Evolutionary conservation across 176 grass and related monocot species (phyloP), one percentile per base, ranked within the genome.

Genomic region (Phragmites australis): DNA sequence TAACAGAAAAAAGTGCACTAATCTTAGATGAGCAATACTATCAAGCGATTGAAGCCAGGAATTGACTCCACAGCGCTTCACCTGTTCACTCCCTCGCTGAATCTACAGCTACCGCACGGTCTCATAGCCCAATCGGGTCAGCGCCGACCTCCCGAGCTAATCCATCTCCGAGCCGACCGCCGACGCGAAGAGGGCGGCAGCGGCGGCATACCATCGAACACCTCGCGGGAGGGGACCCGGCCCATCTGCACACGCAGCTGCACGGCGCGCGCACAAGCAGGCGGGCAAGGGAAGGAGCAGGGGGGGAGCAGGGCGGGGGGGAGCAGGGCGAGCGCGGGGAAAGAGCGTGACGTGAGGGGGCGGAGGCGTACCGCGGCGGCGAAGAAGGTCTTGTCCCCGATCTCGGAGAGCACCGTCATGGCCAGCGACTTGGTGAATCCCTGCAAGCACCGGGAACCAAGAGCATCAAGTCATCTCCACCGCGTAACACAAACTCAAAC

Each of bases 361-460:
- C 23, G 23, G 15, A 16, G 42, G 55, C 34, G 68, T 85, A 98
- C 97, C 79, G 97, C 97, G n/a, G 97, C 97, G 26, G 93, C 89
- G 81, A 99, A 99, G 86, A 99, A 99, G 51, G 97, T 99, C 89
- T 99, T 99, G 83, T 99, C 97, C 56, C 97, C 97, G 84, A 99
- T 94, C 90, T 99, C 97, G 21, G 97, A 93, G 19, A 99, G 79
- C 66, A 91, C 86, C 19, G 97, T 99, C 97, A 99, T 93, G 49
- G 88, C 93, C 60, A 99, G 84, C 82, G 96, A 99, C 90, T 99
- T 99, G 53, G 93, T 93, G 75, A 99, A 89, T 56, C 97, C 97
- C 97, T 99, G 88, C 73, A 77, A 8, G 49, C 65, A 26, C 37
- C 26, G 42, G 59, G 59, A 72, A 67, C 34, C 13, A 64, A 37